Evolutionary conservation across 2,329 filamentous ascomycete species (phyloP).

Genomic region (Aspergillus pseudoviridinutans): DNA sequence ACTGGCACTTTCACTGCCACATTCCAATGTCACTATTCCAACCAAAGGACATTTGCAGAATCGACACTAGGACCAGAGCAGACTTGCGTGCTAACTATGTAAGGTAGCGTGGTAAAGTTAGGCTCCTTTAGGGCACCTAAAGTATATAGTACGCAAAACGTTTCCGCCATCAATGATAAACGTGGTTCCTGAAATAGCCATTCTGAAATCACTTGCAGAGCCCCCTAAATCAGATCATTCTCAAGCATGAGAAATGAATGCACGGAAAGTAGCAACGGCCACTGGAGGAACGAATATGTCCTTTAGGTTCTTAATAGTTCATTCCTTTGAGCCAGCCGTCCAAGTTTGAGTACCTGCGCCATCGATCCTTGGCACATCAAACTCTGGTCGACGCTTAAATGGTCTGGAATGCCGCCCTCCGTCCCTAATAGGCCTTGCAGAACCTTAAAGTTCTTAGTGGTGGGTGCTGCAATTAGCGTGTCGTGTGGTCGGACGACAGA

Average conservation of each 20-base stretch:
- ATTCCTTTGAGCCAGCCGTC: neutral
- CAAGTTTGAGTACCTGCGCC: neutral
- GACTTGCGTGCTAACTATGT: neutral
- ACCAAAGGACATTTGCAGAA: neutral
- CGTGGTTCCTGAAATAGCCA: too few relatives aligned
- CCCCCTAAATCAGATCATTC: too few relatives aligned
- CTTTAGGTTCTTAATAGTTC: too few relatives aligned
- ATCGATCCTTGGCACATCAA: neutral
- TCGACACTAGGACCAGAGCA: neutral
- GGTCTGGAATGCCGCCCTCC: neutral
- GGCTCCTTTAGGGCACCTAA: too few relatives aligned
- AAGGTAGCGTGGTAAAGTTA: too few relatives aligned
- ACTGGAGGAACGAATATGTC: too few relatives aligned
- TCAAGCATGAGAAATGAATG: too few relatives aligned
- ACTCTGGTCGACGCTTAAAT: neutral
- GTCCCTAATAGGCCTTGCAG: neutral
- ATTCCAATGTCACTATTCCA: neutral
- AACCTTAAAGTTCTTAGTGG: neutral
- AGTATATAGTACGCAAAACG: too few relatives aligned
- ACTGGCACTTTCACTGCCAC: neutral
- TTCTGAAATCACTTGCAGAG: too few relatives aligned
- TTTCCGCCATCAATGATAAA: too few relatives aligned
- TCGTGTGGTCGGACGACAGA: neutral
- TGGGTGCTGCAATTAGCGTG: too few relatives aligned
- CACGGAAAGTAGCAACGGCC: too few relatives aligned